Evolutionary conservation across 2,329 filamentous ascomycete species (phyloP).

Genomic region (Aspergillus sp.): DNA sequence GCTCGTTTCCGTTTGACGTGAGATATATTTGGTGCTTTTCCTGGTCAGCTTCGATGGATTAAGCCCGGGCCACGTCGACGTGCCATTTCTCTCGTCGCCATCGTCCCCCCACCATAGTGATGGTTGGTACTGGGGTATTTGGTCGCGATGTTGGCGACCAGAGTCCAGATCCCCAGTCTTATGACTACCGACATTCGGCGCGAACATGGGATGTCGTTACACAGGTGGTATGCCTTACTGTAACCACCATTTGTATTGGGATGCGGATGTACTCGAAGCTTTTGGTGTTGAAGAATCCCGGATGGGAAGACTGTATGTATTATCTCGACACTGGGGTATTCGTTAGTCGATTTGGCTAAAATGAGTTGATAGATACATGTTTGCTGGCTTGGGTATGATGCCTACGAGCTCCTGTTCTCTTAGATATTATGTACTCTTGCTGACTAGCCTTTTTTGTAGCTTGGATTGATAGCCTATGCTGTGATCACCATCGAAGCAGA

Average conservation of each 20-base stretch:
- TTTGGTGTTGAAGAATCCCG: slow-evolving; percentile 22
- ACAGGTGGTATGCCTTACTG: slow-evolving; percentile 17
- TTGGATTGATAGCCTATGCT: slow-evolving; percentile 24
- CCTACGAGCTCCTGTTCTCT: not conserved
- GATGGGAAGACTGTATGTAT: slow-evolving; percentile 25
- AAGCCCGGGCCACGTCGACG: not conserved
- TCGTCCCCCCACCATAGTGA: not conserved
- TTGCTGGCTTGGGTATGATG: slow-evolving; percentile 21
- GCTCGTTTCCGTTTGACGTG: not conserved
- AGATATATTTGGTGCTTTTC: not conserved
- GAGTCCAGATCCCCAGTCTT: not conserved
- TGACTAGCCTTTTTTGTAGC: slow-evolving; percentile 10
- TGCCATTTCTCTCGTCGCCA: not conserved
- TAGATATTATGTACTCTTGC: not conserved
- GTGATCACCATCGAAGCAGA: slow-evolving; percentile 21
- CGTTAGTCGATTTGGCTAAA: not conserved
- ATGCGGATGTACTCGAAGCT: slow-evolving; percentile 28
- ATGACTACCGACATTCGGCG: slow-evolving; percentile 13
- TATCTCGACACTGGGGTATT: not conserved
- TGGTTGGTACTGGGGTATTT: not conserved
- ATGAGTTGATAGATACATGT: slow-evolving; percentile 16
- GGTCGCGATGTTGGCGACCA: not conserved
- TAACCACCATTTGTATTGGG: slow-evolving; percentile 19
- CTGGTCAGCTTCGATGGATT: not conserved
- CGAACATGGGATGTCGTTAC: slow-evolving; percentile 20